These are phyloP conservation scores for Nepenthes alata DNA, from an alignment of 179 eudicot genomes.

Conservation along the genomic window DNA sequence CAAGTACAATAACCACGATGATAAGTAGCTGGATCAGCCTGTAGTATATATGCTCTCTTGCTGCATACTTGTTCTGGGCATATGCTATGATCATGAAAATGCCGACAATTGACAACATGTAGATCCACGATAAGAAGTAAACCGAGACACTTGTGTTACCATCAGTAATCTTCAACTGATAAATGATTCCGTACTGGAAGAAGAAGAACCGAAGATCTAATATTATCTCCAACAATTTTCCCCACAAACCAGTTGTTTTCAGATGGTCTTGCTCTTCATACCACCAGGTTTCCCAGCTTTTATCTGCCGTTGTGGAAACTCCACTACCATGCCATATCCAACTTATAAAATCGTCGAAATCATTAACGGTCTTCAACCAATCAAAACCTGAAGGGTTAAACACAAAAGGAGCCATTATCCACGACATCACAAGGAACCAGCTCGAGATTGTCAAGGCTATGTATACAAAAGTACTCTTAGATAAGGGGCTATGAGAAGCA, in stretches of 20 bases:
- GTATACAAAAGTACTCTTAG: constrained; percentile 58
- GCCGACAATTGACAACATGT: constrained; percentile 40
- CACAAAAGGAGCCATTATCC: constrained; percentile 84
- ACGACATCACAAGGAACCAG: constrained; percentile 86
- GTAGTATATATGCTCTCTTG: constrained; percentile 55
- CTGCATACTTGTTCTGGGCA: constrained; percentile 58
- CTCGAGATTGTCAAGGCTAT: constrained; percentile 62
- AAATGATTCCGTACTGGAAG: constrained; percentile 83
- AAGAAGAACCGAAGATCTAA: constrained; percentile 88
- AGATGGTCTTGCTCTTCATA: constrained; percentile 95
- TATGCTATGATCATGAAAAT: constrained; percentile 50
- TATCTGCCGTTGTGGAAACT: constrained; percentile 68
- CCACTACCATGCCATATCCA: constrained; percentile 87
- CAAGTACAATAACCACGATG: constrained; percentile 34
- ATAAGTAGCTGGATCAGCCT: constrained; percentile 68
- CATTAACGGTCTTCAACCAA: constrained; percentile 91
- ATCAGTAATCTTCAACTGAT: constrained; percentile 49
- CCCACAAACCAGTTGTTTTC: constrained; percentile 86
- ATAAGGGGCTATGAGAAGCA: constrained; percentile 61
- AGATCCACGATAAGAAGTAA: constrained; percentile 83
- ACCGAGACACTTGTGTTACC: constrained; percentile 46
- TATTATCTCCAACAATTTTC: constrained; percentile 71
- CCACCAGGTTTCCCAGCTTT: constrained; percentile 99
- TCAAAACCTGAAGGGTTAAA: constrained; percentile 96
- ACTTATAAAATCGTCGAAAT: constrained; percentile 62